A percentile compares a stretch with the other conserved stretches of the same genome.
phyloP scores from a whole-genome alignment of 441 rosid genomes.

The Euphorbia corollata region DNA sequence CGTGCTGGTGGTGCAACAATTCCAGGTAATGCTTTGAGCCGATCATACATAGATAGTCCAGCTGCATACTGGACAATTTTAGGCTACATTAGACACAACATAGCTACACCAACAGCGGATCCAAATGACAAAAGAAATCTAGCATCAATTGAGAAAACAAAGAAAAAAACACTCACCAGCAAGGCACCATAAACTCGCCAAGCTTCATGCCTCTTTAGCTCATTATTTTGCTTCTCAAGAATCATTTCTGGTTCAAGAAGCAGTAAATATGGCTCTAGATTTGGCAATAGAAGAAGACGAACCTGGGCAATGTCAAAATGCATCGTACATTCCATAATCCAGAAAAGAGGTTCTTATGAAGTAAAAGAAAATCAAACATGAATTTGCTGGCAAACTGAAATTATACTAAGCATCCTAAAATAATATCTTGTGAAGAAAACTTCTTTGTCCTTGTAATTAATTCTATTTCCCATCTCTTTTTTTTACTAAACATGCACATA shows the following conservation, averaged over 20 bases:
- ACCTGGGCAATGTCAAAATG: conserved; percentile 40
- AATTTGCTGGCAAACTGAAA: not conserved
- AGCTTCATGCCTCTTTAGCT: conserved; percentile 74
- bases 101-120: conserved; percentile 8
- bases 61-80: conserved; percentile 58
- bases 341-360: not conserved
- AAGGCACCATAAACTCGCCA: conserved; percentile 90
- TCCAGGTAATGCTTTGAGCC: conserved; percentile 59
- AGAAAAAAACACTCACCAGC: conserved; percentile 42
- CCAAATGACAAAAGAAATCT: conserved; percentile 7
- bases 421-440: not conserved
- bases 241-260: conserved; percentile 84
- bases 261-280: conserved; percentile 64
- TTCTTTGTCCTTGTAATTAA: not conserved
- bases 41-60: conserved; percentile 61
- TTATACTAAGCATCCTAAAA: not conserved
- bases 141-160: conserved; percentile 13
- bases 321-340: conserved; percentile 19
- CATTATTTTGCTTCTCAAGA: conserved; percentile 80
- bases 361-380: conserved; percentile 1
- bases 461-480: not conserved
- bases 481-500: not conserved
- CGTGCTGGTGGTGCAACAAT: conserved; percentile 39
- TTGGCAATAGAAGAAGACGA: conserved; percentile 71
- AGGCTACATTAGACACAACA: conserved; percentile 13